phyloP scores from a whole-genome alignment of 805 yeast genomes.

The Zygosaccharomyces bailii region DNA sequence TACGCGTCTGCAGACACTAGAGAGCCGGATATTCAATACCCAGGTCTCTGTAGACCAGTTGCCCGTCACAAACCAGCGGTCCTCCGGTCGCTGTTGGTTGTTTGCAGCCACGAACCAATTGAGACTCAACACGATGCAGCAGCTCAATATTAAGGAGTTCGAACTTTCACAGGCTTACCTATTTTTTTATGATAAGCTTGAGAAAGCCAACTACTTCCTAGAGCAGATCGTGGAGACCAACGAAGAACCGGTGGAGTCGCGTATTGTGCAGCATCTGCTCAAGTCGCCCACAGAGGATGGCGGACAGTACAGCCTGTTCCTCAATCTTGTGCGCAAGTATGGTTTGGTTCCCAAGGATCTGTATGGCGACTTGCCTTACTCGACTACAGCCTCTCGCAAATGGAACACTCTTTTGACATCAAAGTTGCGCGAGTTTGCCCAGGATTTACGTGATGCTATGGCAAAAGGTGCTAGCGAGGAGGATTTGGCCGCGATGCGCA shows the following conservation, averaged over 20 bases:
- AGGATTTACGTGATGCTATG: slow-evolving; percentile 50
- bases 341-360: slow-evolving; percentile 73
- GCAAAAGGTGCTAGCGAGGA: slow-evolving; percentile 35
- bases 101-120: slow-evolving; percentile 78
- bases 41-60: slow-evolving; percentile 44
- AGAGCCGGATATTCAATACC: slow-evolving; percentile 32
- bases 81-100: slow-evolving; percentile 85
- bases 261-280: slow-evolving; percentile 64
- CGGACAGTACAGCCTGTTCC: slow-evolving; percentile 84
- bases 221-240: slow-evolving; percentile 72
- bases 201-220: slow-evolving; percentile 75
- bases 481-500: slow-evolving; percentile 41
- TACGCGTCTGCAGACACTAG: slow-evolving; percentile 22
- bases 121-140: slow-evolving; percentile 58
- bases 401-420: slow-evolving; percentile 63
- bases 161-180: slow-evolving; percentile 76
- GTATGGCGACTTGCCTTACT: slow-evolving; percentile 65
- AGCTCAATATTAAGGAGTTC: slow-evolving; percentile 60
- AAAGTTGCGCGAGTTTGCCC: slow-evolving; percentile 75
- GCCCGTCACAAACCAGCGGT: slow-evolving; percentile 69
- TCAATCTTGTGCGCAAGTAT: slow-evolving; percentile 72
- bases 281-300: slow-evolving; percentile 74
- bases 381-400: slow-evolving; percentile 47
- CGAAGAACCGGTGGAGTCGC: slow-evolving; percentile 61
- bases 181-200: slow-evolving; percentile 82